Base-by-base conservation (phyloP, 164 flowering plant genomes). In the Magnolia kwangsiensis region DNA sequence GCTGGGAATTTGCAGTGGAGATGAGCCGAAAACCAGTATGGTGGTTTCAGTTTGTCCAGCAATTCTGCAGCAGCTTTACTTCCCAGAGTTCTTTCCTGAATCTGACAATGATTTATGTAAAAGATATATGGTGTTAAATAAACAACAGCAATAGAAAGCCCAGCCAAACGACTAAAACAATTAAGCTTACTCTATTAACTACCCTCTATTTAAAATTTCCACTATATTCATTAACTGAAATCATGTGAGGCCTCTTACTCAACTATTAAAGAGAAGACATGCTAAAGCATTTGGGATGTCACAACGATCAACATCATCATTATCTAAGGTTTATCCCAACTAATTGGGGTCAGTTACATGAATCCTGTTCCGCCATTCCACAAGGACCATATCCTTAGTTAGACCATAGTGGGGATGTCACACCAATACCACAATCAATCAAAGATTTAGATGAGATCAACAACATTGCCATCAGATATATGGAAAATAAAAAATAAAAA, bases 11-110 rank as follows among this genome's bases (percentile, higher is more conserved):
- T 90, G 87, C 98, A 96, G 82, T 96, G 99, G 59, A 96, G 87
- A 79, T 96, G 99, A 79, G 98, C 99, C 50, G 97, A 91, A 83
- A 96, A 94, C 99, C 98, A 96, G 77, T 94, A 91, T n/a, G 90
- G 80, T 58, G 99, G 99, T 73, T 85, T 92, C 78, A 96, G 80
- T 77, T 89, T 90, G 75, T 88, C 90, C 69, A 96, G 82, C 78
- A 96, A 78, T 75, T 88, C 85, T 77, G 95, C 91, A 61, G 98
- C 99, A 78, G 99, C 85, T 82, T 84, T 86, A 83, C 91, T 96
- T 78, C 98, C 98, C 72, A 96, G 82, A 75, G 86, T 87, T 82
- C 86, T 83, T 72, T 89, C 88, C 76, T 82, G 81, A 79, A 96
- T 86, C 99, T 94, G 82, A 63, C 58, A 18, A 27, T 20, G 64